Conservation (phyloP, 1,139 yeast species). For the Schizosaccharomyces versatilis region DNA sequence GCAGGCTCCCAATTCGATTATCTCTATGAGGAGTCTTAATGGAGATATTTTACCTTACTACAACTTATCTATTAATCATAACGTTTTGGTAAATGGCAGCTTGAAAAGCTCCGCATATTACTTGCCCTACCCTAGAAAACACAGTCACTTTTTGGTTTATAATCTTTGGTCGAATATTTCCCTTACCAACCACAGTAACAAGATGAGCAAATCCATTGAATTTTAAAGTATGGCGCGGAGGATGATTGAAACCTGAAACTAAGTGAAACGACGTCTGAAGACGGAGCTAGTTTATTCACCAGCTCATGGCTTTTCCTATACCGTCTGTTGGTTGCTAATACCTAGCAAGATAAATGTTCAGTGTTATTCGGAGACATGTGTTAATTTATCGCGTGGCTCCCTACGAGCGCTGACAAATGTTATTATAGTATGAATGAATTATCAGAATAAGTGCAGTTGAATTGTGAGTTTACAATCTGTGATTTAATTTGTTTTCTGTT, state of each 20-base stretch:
- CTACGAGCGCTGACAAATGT: not conserved
- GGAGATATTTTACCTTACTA: not conserved
- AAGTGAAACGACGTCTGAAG: not conserved
- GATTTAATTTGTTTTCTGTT: too few species aligned
- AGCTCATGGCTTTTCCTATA: not conserved
- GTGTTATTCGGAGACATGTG: not conserved
- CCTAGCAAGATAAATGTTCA: slow-evolving; percentile 1
- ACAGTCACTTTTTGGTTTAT: not conserved
- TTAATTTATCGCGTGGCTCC: not conserved
- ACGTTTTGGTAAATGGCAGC: not conserved
- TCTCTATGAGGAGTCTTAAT: not conserved
- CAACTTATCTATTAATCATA: not conserved
- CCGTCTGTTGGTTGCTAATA: not conserved
- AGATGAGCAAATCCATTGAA: not conserved
- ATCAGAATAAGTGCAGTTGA: not conserved
- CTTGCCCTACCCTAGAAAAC: not conserved
- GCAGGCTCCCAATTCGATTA: not conserved
- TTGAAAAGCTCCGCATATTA: not conserved
- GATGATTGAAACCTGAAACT: not conserved
- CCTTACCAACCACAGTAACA: not conserved
- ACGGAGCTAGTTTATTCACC: slow-evolving; percentile 1
- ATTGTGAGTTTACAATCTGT: not conserved
- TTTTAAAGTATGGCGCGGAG: not conserved
- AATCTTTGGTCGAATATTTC: not conserved
- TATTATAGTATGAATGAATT: not conserved